These are phyloP conservation scores for Stygiomarasmius scandens DNA, from an alignment of 1,284 basidiomycete genomes.

Conservation along the genomic window DNA sequence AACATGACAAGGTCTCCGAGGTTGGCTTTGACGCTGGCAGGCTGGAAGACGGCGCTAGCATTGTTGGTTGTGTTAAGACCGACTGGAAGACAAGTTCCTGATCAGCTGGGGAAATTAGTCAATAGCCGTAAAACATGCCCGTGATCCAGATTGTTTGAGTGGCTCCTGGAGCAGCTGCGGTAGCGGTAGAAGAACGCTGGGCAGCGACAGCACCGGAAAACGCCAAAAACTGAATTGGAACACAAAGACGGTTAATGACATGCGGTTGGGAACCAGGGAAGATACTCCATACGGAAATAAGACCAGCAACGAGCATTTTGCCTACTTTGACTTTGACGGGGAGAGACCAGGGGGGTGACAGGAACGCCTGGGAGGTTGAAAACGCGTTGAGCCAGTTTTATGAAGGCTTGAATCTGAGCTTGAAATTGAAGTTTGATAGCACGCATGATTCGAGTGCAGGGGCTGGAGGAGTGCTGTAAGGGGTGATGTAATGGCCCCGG, in stretches of 20 bases:
- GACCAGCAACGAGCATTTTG: no score
- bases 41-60: conserved; percentile 47
- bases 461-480: no score
- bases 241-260: background rate
- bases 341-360: background rate
- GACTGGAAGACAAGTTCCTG: conserved; percentile 47
- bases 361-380: background rate
- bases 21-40: conserved; percentile 45
- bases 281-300: background rate
- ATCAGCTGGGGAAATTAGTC: conserved; percentile 27
- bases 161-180: background rate
- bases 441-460: no score
- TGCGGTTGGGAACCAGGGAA: background rate
- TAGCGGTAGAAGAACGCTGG: conserved; percentile 5
- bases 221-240: background rate
- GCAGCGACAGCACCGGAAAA: background rate
- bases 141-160: conserved; percentile 8
- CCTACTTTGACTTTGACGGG: background rate
- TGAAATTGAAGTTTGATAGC: no score
- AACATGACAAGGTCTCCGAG: conserved; percentile 54
- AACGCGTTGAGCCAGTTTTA: background rate
- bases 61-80: conserved; percentile 49
- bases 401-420: background rate
- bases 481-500: no score
- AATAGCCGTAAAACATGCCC: background rate